Percentiles rank a stretch among this genome's conserved stretches.
phyloP scores from a whole-genome alignment of 164 flowering plant genomes.

The Liriodendron chinense region DNA sequence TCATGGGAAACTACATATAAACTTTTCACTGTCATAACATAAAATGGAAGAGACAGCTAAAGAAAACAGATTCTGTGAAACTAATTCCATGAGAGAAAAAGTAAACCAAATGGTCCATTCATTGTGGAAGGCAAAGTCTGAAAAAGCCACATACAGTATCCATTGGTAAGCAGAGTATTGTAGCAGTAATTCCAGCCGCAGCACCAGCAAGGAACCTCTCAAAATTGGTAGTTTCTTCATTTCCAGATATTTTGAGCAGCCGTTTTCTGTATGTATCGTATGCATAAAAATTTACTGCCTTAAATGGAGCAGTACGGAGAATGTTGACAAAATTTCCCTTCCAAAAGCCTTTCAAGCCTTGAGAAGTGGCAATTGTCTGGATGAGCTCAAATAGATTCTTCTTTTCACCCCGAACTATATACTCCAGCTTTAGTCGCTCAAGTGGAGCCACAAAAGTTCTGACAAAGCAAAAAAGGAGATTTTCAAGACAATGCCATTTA shows the following conservation, averaged over 20 bases:
- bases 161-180: constrained; percentile 82
- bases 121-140: not conserved
- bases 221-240: constrained; percentile 71
- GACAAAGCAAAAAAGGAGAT: constrained; percentile 19
- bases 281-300: constrained; percentile 81
- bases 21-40: too few species aligned
- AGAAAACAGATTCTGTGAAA: too few species aligned
- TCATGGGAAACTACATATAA: too few species aligned
- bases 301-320: constrained; percentile 94
- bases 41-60: too few species aligned
- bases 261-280: constrained; percentile 88
- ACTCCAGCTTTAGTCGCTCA: constrained; percentile 93
- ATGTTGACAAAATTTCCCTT: constrained; percentile 87
- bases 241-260: constrained; percentile 56
- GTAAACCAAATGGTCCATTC: not conserved
- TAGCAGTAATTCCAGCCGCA: constrained; percentile 87
- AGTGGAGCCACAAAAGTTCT: constrained; percentile 93
- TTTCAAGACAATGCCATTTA: not conserved
- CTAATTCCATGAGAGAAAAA: too few species aligned
- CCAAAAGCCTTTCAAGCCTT: constrained; percentile 90
- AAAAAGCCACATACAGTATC: constrained; percentile 63
- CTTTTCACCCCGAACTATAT: constrained; percentile 88
- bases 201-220: constrained; percentile 95
- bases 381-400: constrained; percentile 62
- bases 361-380: constrained; percentile 62